Percentiles rank a stretch among this genome's conserved stretches.
phyloP scores from a whole-genome alignment of 345 rosid species.

The Sisymbrium altissimum region DNA sequence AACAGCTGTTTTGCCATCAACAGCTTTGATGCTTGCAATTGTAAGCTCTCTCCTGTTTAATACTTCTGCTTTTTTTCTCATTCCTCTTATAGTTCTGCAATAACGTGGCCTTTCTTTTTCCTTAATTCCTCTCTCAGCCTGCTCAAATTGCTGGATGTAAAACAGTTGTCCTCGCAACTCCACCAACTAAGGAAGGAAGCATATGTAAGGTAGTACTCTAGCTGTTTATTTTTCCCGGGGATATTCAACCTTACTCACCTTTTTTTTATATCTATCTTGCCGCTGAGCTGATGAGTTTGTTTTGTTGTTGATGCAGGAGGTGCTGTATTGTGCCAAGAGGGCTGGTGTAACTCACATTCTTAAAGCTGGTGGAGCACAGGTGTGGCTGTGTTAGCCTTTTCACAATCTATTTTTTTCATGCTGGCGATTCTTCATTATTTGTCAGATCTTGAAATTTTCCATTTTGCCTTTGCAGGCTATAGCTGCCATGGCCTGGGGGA shows the following conservation, averaged over 20 bases:
- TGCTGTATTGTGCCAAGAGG: constrained; percentile 82
- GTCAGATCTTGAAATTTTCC: not conserved
- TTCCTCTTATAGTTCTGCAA: not conserved
- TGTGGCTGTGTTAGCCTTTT: constrained; percentile 25
- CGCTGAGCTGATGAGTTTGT: not conserved
- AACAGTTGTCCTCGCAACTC: constrained; percentile 84
- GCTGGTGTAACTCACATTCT: constrained; percentile 94
- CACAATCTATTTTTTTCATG: not conserved
- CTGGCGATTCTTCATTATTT: not conserved
- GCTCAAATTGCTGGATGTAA: constrained; percentile 94
- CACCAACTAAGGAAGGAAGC: constrained; percentile 76
- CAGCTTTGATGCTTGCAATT: constrained; percentile 88
- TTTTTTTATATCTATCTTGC: not conserved
- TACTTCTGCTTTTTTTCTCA: not conserved
- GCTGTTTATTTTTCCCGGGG: not conserved
- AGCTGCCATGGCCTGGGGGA: constrained; percentile 99
- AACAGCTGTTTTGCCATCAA: constrained; percentile 91
- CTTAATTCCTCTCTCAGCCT: constrained; percentile 49
- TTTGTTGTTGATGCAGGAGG: constrained; percentile 50
- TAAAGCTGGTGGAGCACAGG: constrained; percentile 98
- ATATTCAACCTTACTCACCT: not conserved
- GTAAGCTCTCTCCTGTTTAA: constrained; percentile 40
- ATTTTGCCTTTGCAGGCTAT: constrained; percentile 54
- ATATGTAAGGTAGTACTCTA: constrained; percentile 74
- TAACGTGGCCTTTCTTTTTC: constrained; percentile 5